phyloP scores from a whole-genome alignment of 1,139 yeast species.

The Yamadazyma sp. region DNA sequence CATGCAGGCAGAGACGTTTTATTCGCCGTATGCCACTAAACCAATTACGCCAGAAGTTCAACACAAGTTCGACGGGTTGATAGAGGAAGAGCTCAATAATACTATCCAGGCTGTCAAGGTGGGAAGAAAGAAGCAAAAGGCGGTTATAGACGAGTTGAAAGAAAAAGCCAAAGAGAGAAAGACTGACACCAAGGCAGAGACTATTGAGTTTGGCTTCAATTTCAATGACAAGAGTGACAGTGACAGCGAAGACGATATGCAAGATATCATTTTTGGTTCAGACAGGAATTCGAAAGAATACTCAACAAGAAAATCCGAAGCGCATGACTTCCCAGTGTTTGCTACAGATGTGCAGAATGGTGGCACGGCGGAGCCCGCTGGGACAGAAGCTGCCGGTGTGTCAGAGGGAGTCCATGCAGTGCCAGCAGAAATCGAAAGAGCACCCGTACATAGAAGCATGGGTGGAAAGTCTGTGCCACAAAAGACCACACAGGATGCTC shows the following conservation, averaged over 20 bases:
- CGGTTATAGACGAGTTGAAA: conserved; percentile 21
- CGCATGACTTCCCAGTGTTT: not conserved
- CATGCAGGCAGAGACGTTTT: conserved; percentile 47
- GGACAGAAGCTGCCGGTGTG: not conserved
- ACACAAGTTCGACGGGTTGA: conserved; percentile 23
- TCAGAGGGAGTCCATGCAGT: not conserved
- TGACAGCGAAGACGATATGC: conserved; percentile 17
- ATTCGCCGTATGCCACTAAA: conserved; percentile 37
- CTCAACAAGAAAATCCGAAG: not conserved
- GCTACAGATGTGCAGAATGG: not conserved
- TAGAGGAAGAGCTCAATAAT: conserved; percentile 35
- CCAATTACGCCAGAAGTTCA: conserved; percentile 26
- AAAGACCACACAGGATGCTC: not conserved
- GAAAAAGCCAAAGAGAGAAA: conserved; percentile 23
- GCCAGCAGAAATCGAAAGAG: not conserved
- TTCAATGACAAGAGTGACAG: conserved; percentile 22
- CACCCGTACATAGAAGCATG: not conserved
- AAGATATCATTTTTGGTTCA: conserved; percentile 15
- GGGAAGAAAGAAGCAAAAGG: conserved; percentile 31
- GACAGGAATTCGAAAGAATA: conserved; percentile 1
- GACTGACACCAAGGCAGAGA: conserved; percentile 18
- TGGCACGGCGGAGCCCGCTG: not conserved
- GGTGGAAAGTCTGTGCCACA: conserved; percentile 1
- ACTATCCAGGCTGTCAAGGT: conserved; percentile 36
- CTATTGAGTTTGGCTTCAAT: conserved; percentile 33